phyloP scores from a whole-genome alignment of 2,329 filamentous ascomycete species.

The Fusarium fracticaudum region DNA sequence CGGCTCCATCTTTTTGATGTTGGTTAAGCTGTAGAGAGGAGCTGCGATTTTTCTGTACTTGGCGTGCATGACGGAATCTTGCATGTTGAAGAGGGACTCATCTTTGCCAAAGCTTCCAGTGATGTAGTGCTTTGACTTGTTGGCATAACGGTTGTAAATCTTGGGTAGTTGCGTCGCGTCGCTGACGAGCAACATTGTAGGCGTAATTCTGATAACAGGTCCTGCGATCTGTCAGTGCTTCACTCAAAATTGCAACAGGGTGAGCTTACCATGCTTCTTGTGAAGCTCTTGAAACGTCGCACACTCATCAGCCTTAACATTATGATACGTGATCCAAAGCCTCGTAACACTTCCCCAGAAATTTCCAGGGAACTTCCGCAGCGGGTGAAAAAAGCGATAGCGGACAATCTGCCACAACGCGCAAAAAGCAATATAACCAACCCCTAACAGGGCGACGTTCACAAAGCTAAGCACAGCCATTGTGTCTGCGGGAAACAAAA shows the following conservation, averaged over 20 bases:
- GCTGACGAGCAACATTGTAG: conserved; percentile 41
- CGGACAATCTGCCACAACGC: conserved; percentile 16
- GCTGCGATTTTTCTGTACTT: conserved; percentile 64
- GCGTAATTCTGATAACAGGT: conserved; percentile 37
- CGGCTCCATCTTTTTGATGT: conserved; percentile 68
- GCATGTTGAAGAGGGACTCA: conserved; percentile 67
- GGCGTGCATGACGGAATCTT: conserved; percentile 60
- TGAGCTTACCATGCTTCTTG: conserved; percentile 6
- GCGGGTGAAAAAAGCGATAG: conserved; percentile 33
- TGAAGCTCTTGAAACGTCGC: conserved; percentile 30
- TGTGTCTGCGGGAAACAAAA: not conserved
- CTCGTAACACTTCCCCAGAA: conserved; percentile 32
- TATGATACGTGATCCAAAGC: conserved; percentile 39
- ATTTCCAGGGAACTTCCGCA: conserved; percentile 27
- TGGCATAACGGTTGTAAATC: conserved; percentile 64
- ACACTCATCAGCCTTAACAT: conserved; percentile 28
- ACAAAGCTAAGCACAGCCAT: conserved; percentile 20
- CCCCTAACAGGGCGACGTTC: conserved; percentile 11
- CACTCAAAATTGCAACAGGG: too few relatives aligned
- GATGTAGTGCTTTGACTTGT: conserved; percentile 68
- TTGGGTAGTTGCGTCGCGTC: conserved; percentile 61
- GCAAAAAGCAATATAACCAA: conserved; percentile 7
- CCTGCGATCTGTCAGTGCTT: not conserved
- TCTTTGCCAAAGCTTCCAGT: conserved; percentile 65
- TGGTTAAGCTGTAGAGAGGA: conserved; percentile 63